These are phyloP conservation scores for Epichloe coenophiala DNA, from an alignment of 2,329 filamentous ascomycete species.

Conservation along the genomic window DNA sequence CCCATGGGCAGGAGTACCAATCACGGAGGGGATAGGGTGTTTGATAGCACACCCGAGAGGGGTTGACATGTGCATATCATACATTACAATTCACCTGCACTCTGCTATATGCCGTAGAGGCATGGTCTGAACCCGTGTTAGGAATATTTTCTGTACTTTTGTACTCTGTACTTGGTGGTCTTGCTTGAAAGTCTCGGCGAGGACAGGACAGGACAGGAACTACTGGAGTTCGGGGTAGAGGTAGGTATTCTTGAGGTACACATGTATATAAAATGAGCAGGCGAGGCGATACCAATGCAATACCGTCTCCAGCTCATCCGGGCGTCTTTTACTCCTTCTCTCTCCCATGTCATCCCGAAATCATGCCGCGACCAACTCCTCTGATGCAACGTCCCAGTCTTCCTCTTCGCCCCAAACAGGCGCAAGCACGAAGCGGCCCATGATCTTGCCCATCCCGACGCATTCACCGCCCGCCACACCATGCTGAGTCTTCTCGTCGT, in stretches of 20 bases:
- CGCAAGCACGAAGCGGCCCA: conserved; percentile 47
- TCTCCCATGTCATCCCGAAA: not conserved
- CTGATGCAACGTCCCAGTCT: conserved; percentile 35
- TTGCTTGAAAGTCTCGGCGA: not conserved
- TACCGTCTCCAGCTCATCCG: not conserved
- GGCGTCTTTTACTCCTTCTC: not conserved
- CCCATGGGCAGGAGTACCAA: conserved; percentile 10
- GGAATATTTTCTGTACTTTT: not conserved
- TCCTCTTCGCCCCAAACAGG: conserved; percentile 45
- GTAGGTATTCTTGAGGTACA: not conserved
- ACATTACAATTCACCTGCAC: not conserved
- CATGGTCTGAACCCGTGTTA: not conserved
- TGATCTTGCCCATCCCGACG: conserved; percentile 49
- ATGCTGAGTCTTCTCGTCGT: conserved; percentile 34
- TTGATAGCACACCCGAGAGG: not conserved
- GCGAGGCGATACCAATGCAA: no score
- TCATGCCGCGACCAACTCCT: conserved; percentile 16
- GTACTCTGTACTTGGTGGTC: not conserved
- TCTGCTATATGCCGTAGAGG: not conserved
- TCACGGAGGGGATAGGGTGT: conserved; percentile 12
- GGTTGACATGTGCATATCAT: not conserved
- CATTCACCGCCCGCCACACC: conserved; percentile 34
- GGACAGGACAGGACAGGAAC: no score
- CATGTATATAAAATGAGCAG: no score
- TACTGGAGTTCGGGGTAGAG: not conserved